Base-by-base conservation (phyloP, 495 filamentous ascomycete genomes). In the Penicillium subrubescens region DNA sequence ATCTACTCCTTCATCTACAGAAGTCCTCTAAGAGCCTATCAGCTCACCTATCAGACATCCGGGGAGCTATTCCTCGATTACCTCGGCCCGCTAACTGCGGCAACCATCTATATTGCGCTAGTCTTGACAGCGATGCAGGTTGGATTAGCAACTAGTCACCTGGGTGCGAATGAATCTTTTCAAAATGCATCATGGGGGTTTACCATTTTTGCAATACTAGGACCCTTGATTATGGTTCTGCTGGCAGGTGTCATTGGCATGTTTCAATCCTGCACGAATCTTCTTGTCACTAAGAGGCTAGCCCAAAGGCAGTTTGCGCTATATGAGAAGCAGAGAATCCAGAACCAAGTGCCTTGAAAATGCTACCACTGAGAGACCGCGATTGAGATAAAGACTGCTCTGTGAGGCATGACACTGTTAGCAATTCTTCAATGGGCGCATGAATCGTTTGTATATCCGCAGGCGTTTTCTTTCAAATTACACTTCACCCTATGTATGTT, bases 101-200 rank as follows among this genome's bases (percentile, higher is more conserved):
- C 73, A 1, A 76, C 82, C 8, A 78, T 81, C 10, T 88, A 84
- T 61, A 70, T 88, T 23, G 81, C 76, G n/a, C 68, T 87, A 10
- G 81, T 86, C 6, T 72, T 88, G 57, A 79, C 81, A 0, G 86
- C 85, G 31, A 84, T 89, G 80, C 86, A 88, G 65, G 86, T 88
- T 44, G 87, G 86, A 0, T 72, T 86, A 0, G 79, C 76, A 8
- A 83, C 82, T 0, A 71, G 74, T 1, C 59, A 57, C 4, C 71
- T 88, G 0, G 39, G 69, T 8, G 39, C 60, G 0, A 81, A 77
- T 61, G 41, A 60, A 6, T 31, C 75, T 1, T 88, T 88, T 63
- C 77, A 82, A 58, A 54, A 66, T 31, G 81, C 72, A 3, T 79
- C 81, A 2, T 86, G 83, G 67, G 85, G 83, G 0, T 86, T 88